phyloP scores from a whole-genome alignment of 2,329 filamentous ascomycete species.

The Teratosphaeria viscida region DNA sequence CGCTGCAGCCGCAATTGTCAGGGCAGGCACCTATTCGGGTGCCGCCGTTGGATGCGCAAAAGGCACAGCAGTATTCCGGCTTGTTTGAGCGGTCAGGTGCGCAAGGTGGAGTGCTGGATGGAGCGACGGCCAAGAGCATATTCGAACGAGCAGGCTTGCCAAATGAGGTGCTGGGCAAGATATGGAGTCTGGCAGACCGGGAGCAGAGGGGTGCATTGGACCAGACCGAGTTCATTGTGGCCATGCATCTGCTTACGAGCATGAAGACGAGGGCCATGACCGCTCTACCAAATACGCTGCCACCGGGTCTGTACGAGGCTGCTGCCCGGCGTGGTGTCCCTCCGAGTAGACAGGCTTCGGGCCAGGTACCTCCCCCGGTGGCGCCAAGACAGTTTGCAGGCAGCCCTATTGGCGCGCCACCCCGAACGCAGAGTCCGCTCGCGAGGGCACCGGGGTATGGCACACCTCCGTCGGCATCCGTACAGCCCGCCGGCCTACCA shows the following conservation, averaged over 20 bases:
- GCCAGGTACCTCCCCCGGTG: conserved; percentile 34
- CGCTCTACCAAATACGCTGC: conserved; percentile 67
- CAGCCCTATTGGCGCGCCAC: conserved; percentile 32
- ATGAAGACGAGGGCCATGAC: conserved; percentile 77
- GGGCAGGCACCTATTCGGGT: conserved; percentile 62
- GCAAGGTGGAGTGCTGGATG: conserved; percentile 64
- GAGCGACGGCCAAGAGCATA: conserved; percentile 69
- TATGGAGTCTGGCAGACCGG: conserved; percentile 91
- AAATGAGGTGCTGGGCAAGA: conserved; percentile 82
- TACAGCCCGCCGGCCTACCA: conserved; percentile 50
- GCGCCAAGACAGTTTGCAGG: conserved; percentile 80
- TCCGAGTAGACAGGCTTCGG: conserved; percentile 28
- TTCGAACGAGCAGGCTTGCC: conserved; percentile 88
- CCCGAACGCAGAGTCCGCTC: conserved; percentile 51
- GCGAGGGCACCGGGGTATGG: conserved; percentile 39
- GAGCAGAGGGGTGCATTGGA: conserved; percentile 83
- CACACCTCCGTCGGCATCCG: conserved; percentile 38
- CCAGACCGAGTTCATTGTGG: conserved; percentile 88
- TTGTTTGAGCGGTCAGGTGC: conserved; percentile 84
- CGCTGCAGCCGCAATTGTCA: conserved; percentile 23
- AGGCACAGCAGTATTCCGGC: conserved; percentile 77
- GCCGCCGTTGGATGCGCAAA: conserved; percentile 76
- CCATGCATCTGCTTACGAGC: conserved; percentile 92
- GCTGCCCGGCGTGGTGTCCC: conserved; percentile 57
- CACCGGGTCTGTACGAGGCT: conserved; percentile 80